Evolutionary conservation across 2,329 filamentous ascomycete species (phyloP), one percentile per base, ranked within the genome.

Genomic region (Fusarium agapanthi): DNA sequence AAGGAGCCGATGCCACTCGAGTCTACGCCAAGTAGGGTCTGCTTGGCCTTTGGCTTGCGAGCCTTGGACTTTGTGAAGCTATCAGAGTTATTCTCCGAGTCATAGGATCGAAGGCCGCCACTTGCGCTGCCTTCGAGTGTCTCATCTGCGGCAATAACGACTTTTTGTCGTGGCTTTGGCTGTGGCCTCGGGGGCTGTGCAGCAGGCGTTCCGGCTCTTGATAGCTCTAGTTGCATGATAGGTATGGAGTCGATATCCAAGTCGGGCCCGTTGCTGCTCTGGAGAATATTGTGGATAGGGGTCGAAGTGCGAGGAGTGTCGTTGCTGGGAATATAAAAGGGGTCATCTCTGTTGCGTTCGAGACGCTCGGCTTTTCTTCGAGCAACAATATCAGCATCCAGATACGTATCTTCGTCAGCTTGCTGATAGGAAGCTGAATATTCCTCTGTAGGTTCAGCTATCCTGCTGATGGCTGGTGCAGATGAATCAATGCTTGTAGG

Each of bases 211-310:
- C 73, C 74, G 14, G 87, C 80, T 67, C 87, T 88, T 37, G 91
- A 91, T 13, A 98, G 87, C 69, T 97, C 91, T 51, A 99, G 87
- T 79, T 97, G 91, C 90, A 99, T 96, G 77, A 99, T 95, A 5
- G 96, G 96, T 76, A 99, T 99, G 5, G 94, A 90, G 81, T 99
- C 96, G 47, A 99, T 92, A 79, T 99, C 95, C 14, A 98, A 84
- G 48, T 93, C 92, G 6, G 92, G 90, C 5, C 91, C 92, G 78
- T 95, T 95, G 64, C 90, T 90, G 65, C 87, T 90, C 65, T 90
- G 88, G 7, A 93, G 84, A 64, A 96, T 94, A 72, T 90, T 93
- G 77, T 95, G 93, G 55, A 96, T 91, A 1, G 93, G 93, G 2
- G 93, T 95, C 1, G 92, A 92, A 11, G 88, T 88, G 38, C 90